These are phyloP conservation scores for Acrocalymma vagum DNA, from an alignment of 2,329 filamentous ascomycete species.

Conservation along the genomic window DNA sequence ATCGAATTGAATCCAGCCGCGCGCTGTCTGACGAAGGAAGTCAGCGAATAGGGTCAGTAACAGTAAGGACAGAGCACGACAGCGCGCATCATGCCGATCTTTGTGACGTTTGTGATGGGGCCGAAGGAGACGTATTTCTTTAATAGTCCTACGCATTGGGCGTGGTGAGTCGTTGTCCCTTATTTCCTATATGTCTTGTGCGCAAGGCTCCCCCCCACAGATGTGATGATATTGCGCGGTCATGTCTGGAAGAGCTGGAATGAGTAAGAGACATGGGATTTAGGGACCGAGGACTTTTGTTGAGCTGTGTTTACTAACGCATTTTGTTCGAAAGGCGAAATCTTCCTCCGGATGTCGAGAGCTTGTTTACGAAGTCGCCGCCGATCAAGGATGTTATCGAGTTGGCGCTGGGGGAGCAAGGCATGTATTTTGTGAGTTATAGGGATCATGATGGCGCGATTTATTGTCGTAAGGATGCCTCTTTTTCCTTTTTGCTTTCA, in stretches of 20 bases:
- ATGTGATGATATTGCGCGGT: too few species aligned
- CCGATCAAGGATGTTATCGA: conserved; percentile 38
- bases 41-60: too few species aligned
- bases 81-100: conserved; percentile 35
- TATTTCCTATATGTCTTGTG: background rate
- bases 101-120: conserved; percentile 37
- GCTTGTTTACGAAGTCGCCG: conserved; percentile 38
- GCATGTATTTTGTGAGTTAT: conserved; percentile 37
- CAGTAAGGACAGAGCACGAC: too few species aligned
- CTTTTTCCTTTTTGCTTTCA: background rate
- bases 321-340: conserved; percentile 26
- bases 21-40: background rate
- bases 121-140: conserved; percentile 41
- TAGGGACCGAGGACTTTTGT: background rate
- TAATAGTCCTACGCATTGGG: conserved; percentile 44
- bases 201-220: too few species aligned
- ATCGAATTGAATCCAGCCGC: background rate
- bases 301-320: too few species aligned
- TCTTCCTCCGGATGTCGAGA: conserved; percentile 36
- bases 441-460: conserved; percentile 28
- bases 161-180: conserved; percentile 31
- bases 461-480: conserved; percentile 25
- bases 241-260: background rate
- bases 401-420: conserved; percentile 29
- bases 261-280: background rate